Evolutionary conservation across 805 yeast genomes (phyloP).

Genomic region (Saccharomycopsis sp.): DNA sequence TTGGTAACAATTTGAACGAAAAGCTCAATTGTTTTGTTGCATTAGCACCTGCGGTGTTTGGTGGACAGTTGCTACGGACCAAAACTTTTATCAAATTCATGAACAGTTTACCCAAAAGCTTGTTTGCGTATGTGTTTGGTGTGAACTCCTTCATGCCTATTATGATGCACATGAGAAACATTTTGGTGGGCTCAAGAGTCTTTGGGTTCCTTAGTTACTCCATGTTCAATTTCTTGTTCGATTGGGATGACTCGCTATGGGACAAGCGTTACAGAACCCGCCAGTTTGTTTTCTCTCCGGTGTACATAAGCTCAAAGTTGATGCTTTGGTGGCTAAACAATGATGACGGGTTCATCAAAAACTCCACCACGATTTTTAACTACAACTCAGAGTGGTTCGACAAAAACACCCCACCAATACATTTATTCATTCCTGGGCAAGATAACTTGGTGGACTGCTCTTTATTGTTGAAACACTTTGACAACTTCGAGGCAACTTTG

Average conservation of each 20-base stretch:
- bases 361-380: conserved; percentile 38
- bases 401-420: conserved; percentile 40
- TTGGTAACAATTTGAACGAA: conserved; percentile 33
- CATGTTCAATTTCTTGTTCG: conserved; percentile 80
- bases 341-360: conserved; percentile 33
- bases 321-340: conserved; percentile 85
- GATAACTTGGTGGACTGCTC: conserved; percentile 77
- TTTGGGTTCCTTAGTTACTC: conserved; percentile 63
- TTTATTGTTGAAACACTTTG: conserved; percentile 55
- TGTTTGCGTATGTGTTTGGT: conserved; percentile 57
- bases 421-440: conserved; percentile 59
- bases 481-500: conserved; percentile 40
- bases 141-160: conserved; percentile 67
- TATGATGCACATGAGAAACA: conserved; percentile 50
- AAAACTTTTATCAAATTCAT: conserved; percentile 55
- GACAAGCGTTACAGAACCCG: conserved; percentile 55
- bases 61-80: conserved; percentile 65
- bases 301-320: conserved; percentile 64
- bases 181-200: conserved; percentile 39
- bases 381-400: conserved; percentile 48
- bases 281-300: conserved; percentile 81
- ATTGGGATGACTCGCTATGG: conserved; percentile 81
- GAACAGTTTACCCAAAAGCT: conserved; percentile 38
- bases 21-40: conserved; percentile 64
- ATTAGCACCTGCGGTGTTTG: conserved; percentile 85